Base-by-base conservation (phyloP, 2,329 filamentous ascomycete genomes). In the Colletotrichum nymphaeae region DNA sequence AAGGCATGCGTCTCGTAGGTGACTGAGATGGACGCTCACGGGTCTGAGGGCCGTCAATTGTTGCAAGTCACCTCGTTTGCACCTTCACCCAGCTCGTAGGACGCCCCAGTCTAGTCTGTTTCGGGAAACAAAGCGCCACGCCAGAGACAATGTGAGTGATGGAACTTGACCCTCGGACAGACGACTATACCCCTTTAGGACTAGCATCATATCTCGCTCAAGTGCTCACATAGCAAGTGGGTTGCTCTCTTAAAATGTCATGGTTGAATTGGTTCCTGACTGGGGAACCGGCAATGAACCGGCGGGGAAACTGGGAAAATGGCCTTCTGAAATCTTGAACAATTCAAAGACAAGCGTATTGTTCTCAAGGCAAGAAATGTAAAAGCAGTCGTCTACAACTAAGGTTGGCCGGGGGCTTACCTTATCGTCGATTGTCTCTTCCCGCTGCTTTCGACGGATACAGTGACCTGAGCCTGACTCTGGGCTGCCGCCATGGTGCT, bases 21-120 rank as follows among this genome's bases (percentile, higher is more conserved):
- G 56, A 68, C 63, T 59, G 66, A 64, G 59, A 60, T 65, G 46
- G 53, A 35, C 70, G 53, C 32, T 69, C 59, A 5, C 37, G 64
- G 7, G 67, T 57, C 67, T 46, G 71, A 62, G 46, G n/a, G 16
- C 57, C 52, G 19, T 56, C 53, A 19, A 56, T 46, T 65, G 30
- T 37, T 53, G 63, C 67, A 65, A 30, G 56, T 70, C 32, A 57
- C 55, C 37, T 73, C 60, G 56, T 56, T 73, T 71, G 9, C 42
- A 46, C 14, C 19, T 46, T 46, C 42, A 46, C 16, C 62, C 71
- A 62, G 32, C 49, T n/a, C 19, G 32, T 35, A 56, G 28, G 35
- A 53, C 63, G 24, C 19, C 22, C 37, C 57, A 14, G 24, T 11
- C 49, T 66, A 71, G 14, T 70, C 67, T 32, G 3, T 4, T 60